phyloP scores from a whole-genome alignment of 2,329 filamentous ascomycete species.

The Stagonosporopsis cucurbitacearum region DNA sequence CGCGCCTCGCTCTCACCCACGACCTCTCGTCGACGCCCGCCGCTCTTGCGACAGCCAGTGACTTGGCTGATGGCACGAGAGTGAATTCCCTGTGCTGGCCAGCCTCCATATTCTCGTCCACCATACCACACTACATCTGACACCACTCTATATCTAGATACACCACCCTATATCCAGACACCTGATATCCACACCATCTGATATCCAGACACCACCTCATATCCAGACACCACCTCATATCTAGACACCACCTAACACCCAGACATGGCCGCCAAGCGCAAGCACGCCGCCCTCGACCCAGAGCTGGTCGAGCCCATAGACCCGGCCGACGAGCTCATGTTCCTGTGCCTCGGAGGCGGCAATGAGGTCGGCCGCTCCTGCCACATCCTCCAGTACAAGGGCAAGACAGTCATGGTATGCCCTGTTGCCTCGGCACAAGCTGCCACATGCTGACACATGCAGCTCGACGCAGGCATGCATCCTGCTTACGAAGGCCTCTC shows the following conservation, averaged over 20 bases:
- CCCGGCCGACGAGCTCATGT: slow-evolving; percentile 91
- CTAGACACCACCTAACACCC: neutral
- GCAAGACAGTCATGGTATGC: slow-evolving; percentile 97
- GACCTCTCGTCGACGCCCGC: too few species aligned
- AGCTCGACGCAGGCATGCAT: slow-evolving; percentile 98
- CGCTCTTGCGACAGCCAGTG: neutral
- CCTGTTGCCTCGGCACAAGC: slow-evolving; percentile 15
- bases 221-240: too few species aligned
- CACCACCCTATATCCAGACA: too few species aligned
- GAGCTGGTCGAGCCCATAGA: slow-evolving; percentile 85
- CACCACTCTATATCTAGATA: too few species aligned
- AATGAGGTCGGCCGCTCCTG: slow-evolving; percentile 98
- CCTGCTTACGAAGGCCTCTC: slow-evolving; percentile 94
- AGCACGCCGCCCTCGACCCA: slow-evolving; percentile 80
- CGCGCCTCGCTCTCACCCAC: slow-evolving; percentile 1
- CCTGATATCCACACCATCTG: too few species aligned
- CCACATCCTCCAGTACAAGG: slow-evolving; percentile 98
- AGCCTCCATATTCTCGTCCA: slow-evolving; percentile 3
- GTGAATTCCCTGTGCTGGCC: slow-evolving; percentile 7
- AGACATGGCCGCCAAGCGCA: slow-evolving; percentile 90
- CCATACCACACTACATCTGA: too few species aligned
- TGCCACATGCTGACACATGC: slow-evolving; percentile 32
- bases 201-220: too few species aligned
- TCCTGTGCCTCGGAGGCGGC: slow-evolving; percentile 90
- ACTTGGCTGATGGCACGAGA: slow-evolving; percentile 18